Evolutionary conservation across 1,284 basidiomycete species (phyloP).

Genomic region (Microbotryomycetes sp.): DNA sequence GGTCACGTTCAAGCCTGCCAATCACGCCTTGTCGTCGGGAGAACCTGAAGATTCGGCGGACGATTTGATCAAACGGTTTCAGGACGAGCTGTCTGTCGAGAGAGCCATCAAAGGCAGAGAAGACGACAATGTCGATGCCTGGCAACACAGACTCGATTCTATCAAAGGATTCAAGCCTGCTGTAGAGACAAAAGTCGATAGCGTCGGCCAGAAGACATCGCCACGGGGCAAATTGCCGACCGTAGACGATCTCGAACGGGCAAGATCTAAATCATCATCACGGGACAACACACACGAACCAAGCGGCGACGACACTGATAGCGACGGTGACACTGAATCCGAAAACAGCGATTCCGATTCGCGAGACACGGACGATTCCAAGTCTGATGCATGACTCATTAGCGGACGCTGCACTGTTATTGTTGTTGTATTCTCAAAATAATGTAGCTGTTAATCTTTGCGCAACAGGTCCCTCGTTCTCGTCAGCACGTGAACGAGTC

Average conservation of each 20-base stretch:
- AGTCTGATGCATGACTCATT: no score
- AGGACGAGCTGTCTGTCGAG: background rate
- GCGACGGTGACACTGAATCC: no score
- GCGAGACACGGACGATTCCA: no score
- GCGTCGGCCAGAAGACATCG: no score
- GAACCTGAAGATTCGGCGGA: no score
- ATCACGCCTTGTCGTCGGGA: no score
- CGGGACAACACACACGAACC: no score
- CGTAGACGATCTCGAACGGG: background rate
- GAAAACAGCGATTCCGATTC: no score
- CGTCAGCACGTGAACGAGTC: slow-evolving; percentile 14
- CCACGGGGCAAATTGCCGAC: no score
- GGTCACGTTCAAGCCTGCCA: background rate
- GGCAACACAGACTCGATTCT: background rate
- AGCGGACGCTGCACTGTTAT: no score
- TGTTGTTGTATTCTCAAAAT: background rate
- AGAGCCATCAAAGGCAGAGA: background rate
- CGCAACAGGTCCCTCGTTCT: background rate
- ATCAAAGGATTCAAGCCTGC: background rate
- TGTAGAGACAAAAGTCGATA: background rate
- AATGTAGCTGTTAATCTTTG: background rate
- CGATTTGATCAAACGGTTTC: background rate
- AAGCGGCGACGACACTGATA: no score
- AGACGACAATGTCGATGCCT: background rate
- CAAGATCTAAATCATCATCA: no score